Evolutionary conservation across 495 filamentous ascomycete species (phyloP), one percentile per base, ranked within the genome.

Genomic region (Penicillium paxilli): DNA sequence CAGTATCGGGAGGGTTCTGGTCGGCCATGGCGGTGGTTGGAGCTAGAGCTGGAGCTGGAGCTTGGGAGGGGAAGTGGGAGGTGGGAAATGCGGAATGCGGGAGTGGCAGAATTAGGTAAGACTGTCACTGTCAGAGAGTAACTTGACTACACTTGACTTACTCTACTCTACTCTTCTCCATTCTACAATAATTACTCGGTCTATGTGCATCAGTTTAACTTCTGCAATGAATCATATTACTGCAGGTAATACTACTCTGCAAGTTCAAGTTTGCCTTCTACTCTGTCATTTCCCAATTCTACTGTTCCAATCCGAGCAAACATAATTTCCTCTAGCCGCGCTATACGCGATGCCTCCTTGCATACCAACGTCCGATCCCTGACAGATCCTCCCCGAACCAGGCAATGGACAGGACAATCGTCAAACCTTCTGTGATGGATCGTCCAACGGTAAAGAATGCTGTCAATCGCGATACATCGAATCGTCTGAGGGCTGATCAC

Each of bases 1-100:
- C 70, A 60, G 83, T 71, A 44, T 83, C 83, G 32, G 69, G 79
- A 40, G 84, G 84, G 58, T 60, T 46, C 8, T 60, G 74, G 41
- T 75, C 70, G 14, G 67, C 58, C 53, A 58, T 65, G 42, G 47
- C 49, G 55, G 21, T 17, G 44, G 20, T 21, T 33, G 19, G 25
- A 22, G 28, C 21, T 16, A 28, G 35, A 17, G 49, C 28, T 47
- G 55, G 37, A 37, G 24, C 12, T 46, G 47, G 26, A 21, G 25
- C n/a, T 21, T 30, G 47, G n/a, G n/a, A n/a, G n/a, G n/a, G n/a
- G n/a, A n/a, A n/a, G n/a, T n/a, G n/a, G n/a, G 32, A 46, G 37
- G 42, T 24, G 47, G 40, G 35, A 32, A 21, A 41, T 25, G 26
- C 17, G 45, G 44, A 37, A 44, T 38, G n/a, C 35, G 35, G 14